Base-by-base conservation (phyloP, 441 rosid genomes). In the Mallotus japonicus region DNA sequence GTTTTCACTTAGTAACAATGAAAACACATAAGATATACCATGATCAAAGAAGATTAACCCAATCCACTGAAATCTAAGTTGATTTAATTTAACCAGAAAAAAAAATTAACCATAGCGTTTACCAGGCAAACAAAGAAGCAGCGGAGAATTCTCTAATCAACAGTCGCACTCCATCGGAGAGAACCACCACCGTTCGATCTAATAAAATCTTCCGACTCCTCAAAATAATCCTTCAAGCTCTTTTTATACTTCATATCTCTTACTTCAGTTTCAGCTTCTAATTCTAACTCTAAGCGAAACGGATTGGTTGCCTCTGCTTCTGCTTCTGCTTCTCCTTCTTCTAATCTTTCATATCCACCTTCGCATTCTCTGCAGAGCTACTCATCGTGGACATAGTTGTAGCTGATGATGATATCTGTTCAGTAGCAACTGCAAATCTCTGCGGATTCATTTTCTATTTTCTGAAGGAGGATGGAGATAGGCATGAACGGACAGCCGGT, bases 121-220 rank as follows among this genome's bases (percentile, higher is more conserved):
- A 85, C 95, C 97, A 22, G 97, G 92, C 72, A 88, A 81, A 80
- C 77, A 87, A 17, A 93, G 90, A 62, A 93, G 95, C 63, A 91
- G 74, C 13, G 98, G 97, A 40, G 92, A 83, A n/a, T 87, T 79
- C 14, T 80, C 76, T 62, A 78, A 40, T 49, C 59, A 84, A 46
- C 83, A 76, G 61, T 85, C 83, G 75, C 87, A 85, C 69, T 87
- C 92, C 57, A 86, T 60, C 64, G 96, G 98, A 74, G 95, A 87
- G 82, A 91, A 91, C 96, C 69, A 13, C 90, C 84, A 10, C 80
- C 76, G 0, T 83, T 83, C 8, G 79, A 75, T 65, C 79, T 82
- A 58, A 79, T 78, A 59, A 89, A 79, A 24, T 76, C 82, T 74
- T 81, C 66, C 0, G 82, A 75, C 40, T 79, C 87, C 60, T 80